These are phyloP conservation scores for Alectoria sarmentosa DNA, from an alignment of 495 filamentous ascomycete genomes.

Conservation along the genomic window DNA sequence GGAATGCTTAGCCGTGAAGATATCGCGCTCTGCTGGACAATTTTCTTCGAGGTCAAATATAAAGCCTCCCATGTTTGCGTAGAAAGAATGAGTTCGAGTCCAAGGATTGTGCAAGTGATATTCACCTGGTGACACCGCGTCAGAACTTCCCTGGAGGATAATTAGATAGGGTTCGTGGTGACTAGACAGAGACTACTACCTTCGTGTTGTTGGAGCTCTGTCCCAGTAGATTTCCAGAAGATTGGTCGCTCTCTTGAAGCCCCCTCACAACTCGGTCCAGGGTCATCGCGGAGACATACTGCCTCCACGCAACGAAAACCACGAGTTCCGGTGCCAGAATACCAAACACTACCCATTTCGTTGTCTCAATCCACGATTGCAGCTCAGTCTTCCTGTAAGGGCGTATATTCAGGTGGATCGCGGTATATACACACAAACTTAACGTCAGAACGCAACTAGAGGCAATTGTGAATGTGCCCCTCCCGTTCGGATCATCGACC, in stretches of 20 bases:
- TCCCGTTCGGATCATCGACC: conserved; percentile 15
- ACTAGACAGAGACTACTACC: neutral
- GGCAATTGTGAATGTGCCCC: conserved; percentile 33
- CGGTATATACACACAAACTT: conserved; percentile 35
- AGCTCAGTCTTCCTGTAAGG: neutral
- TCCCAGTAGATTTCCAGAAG: neutral
- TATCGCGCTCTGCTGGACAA: neutral
- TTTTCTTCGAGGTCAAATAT: conserved; percentile 15
- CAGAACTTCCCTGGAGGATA: neutral
- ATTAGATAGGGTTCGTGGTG: neutral
- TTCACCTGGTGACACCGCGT: neutral
- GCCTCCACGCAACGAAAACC: conserved; percentile 18
- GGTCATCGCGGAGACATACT: conserved; percentile 15
- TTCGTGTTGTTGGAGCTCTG: neutral
- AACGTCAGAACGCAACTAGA: conserved; percentile 34
- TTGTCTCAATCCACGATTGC: neutral
- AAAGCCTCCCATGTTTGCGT: conserved; percentile 19
- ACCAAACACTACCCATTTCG: conserved; percentile 11
- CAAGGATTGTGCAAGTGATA: conserved; percentile 9
- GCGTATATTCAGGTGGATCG: conserved; percentile 37
- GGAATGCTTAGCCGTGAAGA: neutral
- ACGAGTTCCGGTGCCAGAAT: conserved; percentile 16
- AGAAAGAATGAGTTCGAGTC: conserved; percentile 17
- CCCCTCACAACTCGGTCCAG: neutral
- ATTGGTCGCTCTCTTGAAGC: neutral